Evolutionary conservation across 176 grass and related monocot species (phyloP).

Genomic region (Carex kokanica): DNA sequence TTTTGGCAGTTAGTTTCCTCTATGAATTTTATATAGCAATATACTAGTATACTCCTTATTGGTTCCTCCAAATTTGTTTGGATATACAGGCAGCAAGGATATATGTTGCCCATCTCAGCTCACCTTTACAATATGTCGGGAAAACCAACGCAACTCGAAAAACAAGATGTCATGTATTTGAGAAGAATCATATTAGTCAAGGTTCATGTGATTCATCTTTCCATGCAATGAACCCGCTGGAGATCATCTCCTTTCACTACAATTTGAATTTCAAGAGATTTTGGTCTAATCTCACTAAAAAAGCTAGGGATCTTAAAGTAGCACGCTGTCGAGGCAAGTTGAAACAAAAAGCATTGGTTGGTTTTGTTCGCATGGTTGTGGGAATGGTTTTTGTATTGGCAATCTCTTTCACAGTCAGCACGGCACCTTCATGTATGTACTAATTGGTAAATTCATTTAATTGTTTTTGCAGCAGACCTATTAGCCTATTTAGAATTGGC

Average conservation of each 20-base stretch:
- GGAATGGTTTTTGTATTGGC: constrained; percentile 49
- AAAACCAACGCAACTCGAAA: constrained; percentile 5
- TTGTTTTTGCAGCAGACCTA: neutral
- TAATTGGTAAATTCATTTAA: constrained; percentile 17
- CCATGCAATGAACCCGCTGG: constrained; percentile 20
- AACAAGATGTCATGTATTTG: constrained; percentile 5
- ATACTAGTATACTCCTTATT: neutral
- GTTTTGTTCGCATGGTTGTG: constrained; percentile 37
- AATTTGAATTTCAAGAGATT: constrained; percentile 29
- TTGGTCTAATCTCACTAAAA: constrained; percentile 16
- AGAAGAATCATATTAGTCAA: neutral
- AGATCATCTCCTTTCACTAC: constrained; percentile 35
- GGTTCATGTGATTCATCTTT: neutral
- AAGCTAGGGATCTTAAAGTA: constrained; percentile 17
- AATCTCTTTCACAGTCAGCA: constrained; percentile 43
- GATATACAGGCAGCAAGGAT: neutral
- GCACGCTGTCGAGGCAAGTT: constrained; percentile 21
- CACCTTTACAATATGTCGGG: constrained; percentile 1
- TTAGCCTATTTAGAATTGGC: neutral
- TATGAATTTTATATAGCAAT: neutral
- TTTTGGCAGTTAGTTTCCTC: neutral
- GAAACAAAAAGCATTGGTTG: constrained; percentile 38
- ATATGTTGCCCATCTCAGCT: neutral
- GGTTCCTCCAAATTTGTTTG: constrained; percentile 15
- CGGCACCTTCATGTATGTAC: constrained; percentile 52